Evolutionary conservation across 805 yeast species (phyloP).

Genomic region (Sugiyamaella valdiviana): DNA sequence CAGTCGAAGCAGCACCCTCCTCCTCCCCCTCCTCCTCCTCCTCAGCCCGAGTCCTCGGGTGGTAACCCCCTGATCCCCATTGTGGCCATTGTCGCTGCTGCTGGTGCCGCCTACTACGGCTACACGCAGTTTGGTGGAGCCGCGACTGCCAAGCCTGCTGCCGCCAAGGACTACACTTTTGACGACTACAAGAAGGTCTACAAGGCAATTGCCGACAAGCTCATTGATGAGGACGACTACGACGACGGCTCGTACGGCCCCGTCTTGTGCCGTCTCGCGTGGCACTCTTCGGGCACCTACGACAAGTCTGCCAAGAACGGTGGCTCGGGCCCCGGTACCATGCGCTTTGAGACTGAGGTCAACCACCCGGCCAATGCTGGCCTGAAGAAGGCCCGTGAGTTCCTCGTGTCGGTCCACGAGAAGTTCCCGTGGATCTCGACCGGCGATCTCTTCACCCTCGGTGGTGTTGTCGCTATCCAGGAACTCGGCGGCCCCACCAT

Average conservation of each 20-base stretch:
- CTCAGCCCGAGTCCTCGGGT: neutral
- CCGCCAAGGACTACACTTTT: slow-evolving; percentile 26
- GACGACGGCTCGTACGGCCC: slow-evolving; percentile 74
- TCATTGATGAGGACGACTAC: slow-evolving; percentile 38
- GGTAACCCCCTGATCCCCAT: slow-evolving; percentile 10
- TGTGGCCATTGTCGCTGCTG: slow-evolving; percentile 21
- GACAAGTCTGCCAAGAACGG: slow-evolving; percentile 41
- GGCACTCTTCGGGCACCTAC: slow-evolving; percentile 82
- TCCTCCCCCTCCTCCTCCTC: neutral
- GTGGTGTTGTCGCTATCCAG: slow-evolving; percentile 74
- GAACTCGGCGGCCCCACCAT: slow-evolving; percentile 72
- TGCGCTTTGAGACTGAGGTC: slow-evolving; percentile 45
- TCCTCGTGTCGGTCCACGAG: slow-evolving; percentile 49
- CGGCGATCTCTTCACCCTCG: slow-evolving; percentile 76
- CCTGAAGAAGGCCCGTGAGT: slow-evolving; percentile 49
- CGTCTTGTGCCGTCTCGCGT: slow-evolving; percentile 62
- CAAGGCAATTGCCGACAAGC: slow-evolving; percentile 65
- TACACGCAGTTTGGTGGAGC: slow-evolving; percentile 30
- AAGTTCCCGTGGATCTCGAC: slow-evolving; percentile 64
- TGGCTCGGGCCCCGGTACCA: slow-evolving; percentile 65
- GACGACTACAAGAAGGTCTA: slow-evolving; percentile 69
- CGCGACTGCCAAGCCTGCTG: slow-evolving; percentile 30
- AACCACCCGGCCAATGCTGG: slow-evolving; percentile 60
- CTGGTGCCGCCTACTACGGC: slow-evolving; percentile 30
- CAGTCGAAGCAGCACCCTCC: neutral